Conservation (phyloP, 2,329 filamentous ascomycete species). For the Aureobasidium vineae region DNA sequence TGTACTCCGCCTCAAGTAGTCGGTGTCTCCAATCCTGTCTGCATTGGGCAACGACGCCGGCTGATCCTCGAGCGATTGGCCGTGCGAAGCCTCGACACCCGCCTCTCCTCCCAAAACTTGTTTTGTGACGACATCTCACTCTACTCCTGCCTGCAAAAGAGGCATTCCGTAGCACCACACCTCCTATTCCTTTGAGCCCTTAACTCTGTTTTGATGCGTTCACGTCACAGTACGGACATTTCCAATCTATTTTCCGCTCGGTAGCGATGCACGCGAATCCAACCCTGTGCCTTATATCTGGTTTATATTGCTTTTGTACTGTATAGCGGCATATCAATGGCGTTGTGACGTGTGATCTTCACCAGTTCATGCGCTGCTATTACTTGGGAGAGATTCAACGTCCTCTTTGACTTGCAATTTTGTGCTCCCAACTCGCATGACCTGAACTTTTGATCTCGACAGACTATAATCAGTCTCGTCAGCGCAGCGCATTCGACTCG, state of each 20-base stretch:
- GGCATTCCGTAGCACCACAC: conserved; percentile 10
- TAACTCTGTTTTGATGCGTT: not conserved
- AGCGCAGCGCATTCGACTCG: not conserved
- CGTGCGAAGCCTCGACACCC: conserved; percentile 18
- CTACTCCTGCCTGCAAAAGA: not conserved
- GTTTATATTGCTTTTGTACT: conserved; percentile 23
- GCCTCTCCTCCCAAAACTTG: conserved; percentile 14
- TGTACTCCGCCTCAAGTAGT: conserved; percentile 5
- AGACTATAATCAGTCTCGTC: conserved; percentile 5
- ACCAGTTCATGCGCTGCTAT: not conserved
- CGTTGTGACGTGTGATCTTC: conserved; percentile 25
- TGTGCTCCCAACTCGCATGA: conserved; percentile 8
- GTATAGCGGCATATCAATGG: conserved; percentile 14
- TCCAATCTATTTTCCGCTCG: conserved; percentile 8
- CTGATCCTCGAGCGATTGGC: conserved; percentile 15
- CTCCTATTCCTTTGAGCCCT: not conserved
- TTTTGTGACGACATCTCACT: conserved; percentile 24
- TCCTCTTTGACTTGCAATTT: conserved; percentile 3
- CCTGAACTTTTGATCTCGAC: not conserved
- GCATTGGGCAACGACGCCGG: conserved; percentile 15
- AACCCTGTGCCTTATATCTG: conserved; percentile 1
- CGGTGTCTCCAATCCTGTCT: not conserved
- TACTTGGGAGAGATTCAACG: conserved; percentile 7
- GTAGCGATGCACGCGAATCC: not conserved
- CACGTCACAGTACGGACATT: conserved; percentile 8